Evolutionary conservation across 1,284 basidiomycete species (phyloP), one percentile per base, ranked within the genome.

Genomic region (Omphalotus olearius): DNA sequence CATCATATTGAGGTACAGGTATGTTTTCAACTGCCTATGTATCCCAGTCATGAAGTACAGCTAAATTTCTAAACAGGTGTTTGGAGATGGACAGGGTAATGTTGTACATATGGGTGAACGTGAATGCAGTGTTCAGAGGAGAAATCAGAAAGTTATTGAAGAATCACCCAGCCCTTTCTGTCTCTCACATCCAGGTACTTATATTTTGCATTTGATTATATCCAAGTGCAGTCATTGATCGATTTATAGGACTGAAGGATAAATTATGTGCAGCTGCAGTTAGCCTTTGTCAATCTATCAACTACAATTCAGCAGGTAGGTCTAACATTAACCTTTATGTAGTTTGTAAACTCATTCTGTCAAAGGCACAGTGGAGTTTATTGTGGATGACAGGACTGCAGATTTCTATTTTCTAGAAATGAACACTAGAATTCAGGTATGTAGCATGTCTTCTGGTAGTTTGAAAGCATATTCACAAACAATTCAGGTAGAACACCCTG

Each of bases 131-230:
- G 68, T 87, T 14, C 87, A 90, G 61, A 70, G 87, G 26, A 68
- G 86, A 23, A 80, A 88, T 59, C 87, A 90, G 64, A 90, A 90
- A 61, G 76, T 89, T 4, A 77, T 89, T 28, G 86, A 90, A 60
- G 87, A 88, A 60, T 73, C 77, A 1, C 79, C 79, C 0, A 80
- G 79, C 57, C 76, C 81, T 4, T 79, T 80, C 61, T 68, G 80
- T 45, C 52, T 62, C 13, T 50, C 55, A 18, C 66, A 68, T 61
- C 70, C 69, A 48, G 73, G 73, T 75, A 52, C 10, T 47, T 2
- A 33, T 33, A 10, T 33, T 9, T 33, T 33, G 30, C 13, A 33
- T 33, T 7, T 10, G 30, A 33, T 9, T 13, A 9, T 33, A 33
- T 33, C 30, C 9, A 3, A 10, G 7, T 33, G 7, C 30, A 4